phyloP scores from a whole-genome alignment of 176 grass and related monocot genomes.

The Ananas comosus region DNA sequence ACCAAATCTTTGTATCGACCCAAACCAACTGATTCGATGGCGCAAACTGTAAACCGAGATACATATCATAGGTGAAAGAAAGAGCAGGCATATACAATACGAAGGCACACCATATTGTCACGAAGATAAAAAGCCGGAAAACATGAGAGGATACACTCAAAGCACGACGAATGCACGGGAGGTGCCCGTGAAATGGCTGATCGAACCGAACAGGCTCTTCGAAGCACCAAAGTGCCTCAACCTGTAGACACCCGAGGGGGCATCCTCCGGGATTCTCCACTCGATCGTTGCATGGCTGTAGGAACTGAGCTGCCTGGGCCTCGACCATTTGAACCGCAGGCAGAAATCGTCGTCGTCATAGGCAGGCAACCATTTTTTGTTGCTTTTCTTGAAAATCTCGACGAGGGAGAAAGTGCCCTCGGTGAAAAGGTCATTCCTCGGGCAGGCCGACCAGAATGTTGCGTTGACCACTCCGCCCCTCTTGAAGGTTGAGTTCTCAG shows the following conservation, averaged over 20 bases:
- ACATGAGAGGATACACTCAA: constrained; percentile 7
- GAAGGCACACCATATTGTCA: too few relatives aligned
- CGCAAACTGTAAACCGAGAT: too few relatives aligned
- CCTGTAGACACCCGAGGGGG: constrained; percentile 56
- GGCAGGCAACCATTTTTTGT: constrained; percentile 44
- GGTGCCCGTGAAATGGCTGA: constrained; percentile 75
- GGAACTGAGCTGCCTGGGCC: constrained; percentile 58
- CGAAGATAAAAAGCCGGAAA: too few relatives aligned
- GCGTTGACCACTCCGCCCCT: constrained; percentile 55
- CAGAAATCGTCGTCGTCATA: constrained; percentile 94
- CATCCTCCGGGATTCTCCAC: constrained; percentile 71
- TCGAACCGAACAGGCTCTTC: constrained; percentile 56
- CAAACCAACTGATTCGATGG: too few relatives aligned
- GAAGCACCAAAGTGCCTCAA: constrained; percentile 85
- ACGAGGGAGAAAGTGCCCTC: constrained; percentile 71
- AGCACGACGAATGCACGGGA: constrained; percentile 65
- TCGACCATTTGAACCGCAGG: constrained; percentile 76
- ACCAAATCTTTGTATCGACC: too few relatives aligned
- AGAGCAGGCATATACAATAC: too few relatives aligned
- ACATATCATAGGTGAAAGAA: too few relatives aligned
- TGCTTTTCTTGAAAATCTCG: constrained; percentile 42
- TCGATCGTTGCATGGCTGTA: constrained; percentile 63
- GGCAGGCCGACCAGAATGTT: constrained; percentile 88
- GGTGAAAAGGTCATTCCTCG: constrained; percentile 81
- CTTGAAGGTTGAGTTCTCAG: constrained; percentile 53